These are phyloP conservation scores for Diospyros lotus DNA, from an alignment of 148 eudicot species.

Conservation along the genomic window DNA sequence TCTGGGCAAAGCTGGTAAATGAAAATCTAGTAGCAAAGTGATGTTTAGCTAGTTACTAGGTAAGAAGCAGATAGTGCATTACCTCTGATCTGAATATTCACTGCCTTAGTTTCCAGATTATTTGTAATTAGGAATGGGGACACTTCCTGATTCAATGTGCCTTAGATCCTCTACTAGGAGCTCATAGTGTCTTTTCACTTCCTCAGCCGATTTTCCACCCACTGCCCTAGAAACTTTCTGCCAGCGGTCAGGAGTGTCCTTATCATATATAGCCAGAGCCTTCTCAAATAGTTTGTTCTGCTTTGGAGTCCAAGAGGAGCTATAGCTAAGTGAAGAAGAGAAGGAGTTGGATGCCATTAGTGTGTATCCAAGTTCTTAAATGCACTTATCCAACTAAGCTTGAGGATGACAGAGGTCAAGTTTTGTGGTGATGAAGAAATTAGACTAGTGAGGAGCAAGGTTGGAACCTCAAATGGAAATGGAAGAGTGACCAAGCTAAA, in stretches of 20 bases:
- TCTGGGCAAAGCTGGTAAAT: not conserved
- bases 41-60: not conserved
- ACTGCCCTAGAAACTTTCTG: constrained; percentile 56
- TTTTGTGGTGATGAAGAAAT: constrained; percentile 6
- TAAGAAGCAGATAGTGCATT: not conserved
- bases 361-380: not conserved
- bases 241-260: constrained; percentile 66
- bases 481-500: constrained; percentile 8
- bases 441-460: not conserved
- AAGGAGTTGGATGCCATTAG: constrained; percentile 41
- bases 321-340: constrained; percentile 37
- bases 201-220: constrained; percentile 54
- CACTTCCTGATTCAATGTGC: constrained; percentile 49
- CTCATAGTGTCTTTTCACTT: constrained; percentile 63
- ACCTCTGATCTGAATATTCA: not conserved
- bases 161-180: constrained; percentile 49
- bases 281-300: constrained; percentile 61
- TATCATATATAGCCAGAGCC: constrained; percentile 53
- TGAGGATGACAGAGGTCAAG: not conserved
- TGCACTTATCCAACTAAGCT: not conserved
- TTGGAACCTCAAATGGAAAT: not conserved
- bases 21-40: not conserved
- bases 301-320: constrained; percentile 57
- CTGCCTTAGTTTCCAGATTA: constrained; percentile 17
- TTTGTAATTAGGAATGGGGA: constrained; percentile 49